Evolutionary conservation across 805 yeast genomes (phyloP).

Genomic region (Candida parachauliodes): DNA sequence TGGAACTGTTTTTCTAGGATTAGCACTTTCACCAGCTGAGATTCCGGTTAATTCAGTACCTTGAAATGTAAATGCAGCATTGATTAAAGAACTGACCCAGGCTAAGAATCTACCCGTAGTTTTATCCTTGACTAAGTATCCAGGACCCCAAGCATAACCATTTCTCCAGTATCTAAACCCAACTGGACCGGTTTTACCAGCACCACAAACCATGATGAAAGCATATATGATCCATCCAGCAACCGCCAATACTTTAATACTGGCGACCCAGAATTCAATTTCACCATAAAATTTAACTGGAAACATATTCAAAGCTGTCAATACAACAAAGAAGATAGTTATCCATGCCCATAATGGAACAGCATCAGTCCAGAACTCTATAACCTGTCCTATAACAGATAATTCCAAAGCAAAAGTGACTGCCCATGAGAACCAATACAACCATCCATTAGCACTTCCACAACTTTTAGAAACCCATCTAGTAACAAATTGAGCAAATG

Average conservation of each 20-base stretch:
- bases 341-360: conserved; percentile 77
- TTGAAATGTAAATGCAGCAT: conserved; percentile 78
- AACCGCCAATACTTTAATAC: conserved; percentile 63
- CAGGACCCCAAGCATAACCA: conserved; percentile 71
- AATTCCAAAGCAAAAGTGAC: conserved; percentile 73
- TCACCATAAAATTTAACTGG: conserved; percentile 75
- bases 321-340: conserved; percentile 55
- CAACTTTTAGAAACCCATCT: conserved; percentile 66
- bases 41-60: conserved; percentile 77
- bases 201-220: conserved; percentile 72
- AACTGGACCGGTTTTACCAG: conserved; percentile 63
- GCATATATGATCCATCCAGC: conserved; percentile 68
- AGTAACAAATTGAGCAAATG: conserved; percentile 67
- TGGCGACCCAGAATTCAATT: conserved; percentile 71
- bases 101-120: conserved; percentile 19
- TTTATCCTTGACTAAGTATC: conserved; percentile 46
- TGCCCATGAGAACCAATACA: conserved; percentile 78
- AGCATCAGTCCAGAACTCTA: conserved; percentile 61
- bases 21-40: conserved; percentile 69
- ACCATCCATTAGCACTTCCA: conserved; percentile 70
- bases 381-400: conserved; percentile 64
- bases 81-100: conserved; percentile 64
- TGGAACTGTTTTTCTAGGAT: conserved; percentile 69
- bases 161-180: conserved; percentile 81
- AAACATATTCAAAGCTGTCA: conserved; percentile 53